A percentile compares a stretch with the other conserved stretches of the same genome.
These are phyloP conservation scores for Phaeosphaeriaceae sp. DNA, from an alignment of 2,329 filamentous ascomycete species.

Conservation along the genomic window DNA sequence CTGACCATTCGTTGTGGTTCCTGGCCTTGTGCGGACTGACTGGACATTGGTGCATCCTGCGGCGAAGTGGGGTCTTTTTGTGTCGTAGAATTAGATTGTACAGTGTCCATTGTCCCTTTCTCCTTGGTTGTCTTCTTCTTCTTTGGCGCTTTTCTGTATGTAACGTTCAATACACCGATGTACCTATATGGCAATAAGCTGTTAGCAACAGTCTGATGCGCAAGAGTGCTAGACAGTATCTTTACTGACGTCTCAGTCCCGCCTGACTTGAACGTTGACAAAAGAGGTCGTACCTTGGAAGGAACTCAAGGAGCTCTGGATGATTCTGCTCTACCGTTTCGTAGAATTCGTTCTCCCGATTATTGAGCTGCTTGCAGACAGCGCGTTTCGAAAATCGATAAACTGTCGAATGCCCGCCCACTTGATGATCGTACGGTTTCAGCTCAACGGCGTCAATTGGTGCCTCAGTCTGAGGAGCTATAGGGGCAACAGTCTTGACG, in stretches of 20 bases:
- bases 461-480: conserved; percentile 51
- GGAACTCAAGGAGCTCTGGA: conserved; percentile 85
- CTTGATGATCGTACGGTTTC: conserved; percentile 96
- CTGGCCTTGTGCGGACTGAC: conserved; percentile 15
- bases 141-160: conserved; percentile 83
- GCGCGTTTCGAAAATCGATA: conserved; percentile 95
- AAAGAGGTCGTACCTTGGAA: conserved; percentile 69
- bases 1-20: conserved; percentile 61
- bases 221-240: conserved; percentile 18
- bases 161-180: conserved; percentile 95
- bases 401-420: conserved; percentile 93
- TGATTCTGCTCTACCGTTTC: conserved; percentile 93
- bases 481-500: conserved; percentile 35
- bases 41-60: conserved; percentile 20
- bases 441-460: conserved; percentile 92
- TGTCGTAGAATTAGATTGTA: conserved; percentile 15
- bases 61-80: conserved; percentile 25
- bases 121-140: conserved; percentile 56
- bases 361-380: conserved; percentile 98
- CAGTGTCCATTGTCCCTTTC: conserved; percentile 31
- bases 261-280: conserved; percentile 25
- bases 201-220: conserved; percentile 37
- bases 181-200: conserved; percentile 66
- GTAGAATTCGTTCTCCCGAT: conserved; percentile 98
- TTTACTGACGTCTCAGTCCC: conserved; percentile 53